Evolutionary conservation across 225 moss, liverwort and hornwort species (phyloP).

Genomic region (Lunularia cruciata): DNA sequence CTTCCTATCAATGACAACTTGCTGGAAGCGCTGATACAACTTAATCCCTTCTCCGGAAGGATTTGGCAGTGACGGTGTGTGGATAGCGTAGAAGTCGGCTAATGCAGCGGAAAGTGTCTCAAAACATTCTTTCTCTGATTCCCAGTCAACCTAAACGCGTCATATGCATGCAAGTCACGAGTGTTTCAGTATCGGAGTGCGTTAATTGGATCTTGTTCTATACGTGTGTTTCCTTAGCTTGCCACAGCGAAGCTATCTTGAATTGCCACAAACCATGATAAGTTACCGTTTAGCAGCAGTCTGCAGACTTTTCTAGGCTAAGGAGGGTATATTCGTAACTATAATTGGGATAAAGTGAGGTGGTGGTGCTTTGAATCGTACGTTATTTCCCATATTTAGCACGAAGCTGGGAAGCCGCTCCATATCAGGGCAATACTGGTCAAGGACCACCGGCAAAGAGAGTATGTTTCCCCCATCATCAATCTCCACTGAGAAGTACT

Average conservation of each 20-base stretch:
- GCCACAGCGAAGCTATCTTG: too few relatives aligned
- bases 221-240: too few relatives aligned
- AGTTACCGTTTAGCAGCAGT: too few relatives aligned
- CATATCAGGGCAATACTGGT: slow-evolving; percentile 94
- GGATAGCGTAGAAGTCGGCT: slow-evolving; percentile 86
- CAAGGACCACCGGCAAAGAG: slow-evolving; percentile 78
- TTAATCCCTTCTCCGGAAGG: slow-evolving; percentile 59
- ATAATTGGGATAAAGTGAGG: too few relatives aligned
- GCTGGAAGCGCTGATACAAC: slow-evolving; percentile 46
- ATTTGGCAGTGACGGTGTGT: slow-evolving; percentile 72
- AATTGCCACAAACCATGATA: too few relatives aligned
- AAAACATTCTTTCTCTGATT: slow-evolving; percentile 87
- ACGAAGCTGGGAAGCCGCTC: slow-evolving; percentile 84
- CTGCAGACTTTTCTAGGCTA: too few relatives aligned
- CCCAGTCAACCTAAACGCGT: slow-evolving; percentile 79
- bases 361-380: slow-evolving; percentile 32
- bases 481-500: slow-evolving; percentile 82
- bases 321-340: too few relatives aligned
- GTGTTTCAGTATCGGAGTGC: too few relatives aligned
- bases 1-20: slow-evolving; percentile 2
- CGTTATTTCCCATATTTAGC: slow-evolving; percentile 85
- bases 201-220: too few relatives aligned
- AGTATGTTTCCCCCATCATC: slow-evolving; percentile 76
- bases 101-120: slow-evolving; percentile 85
- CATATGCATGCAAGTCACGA: too few relatives aligned